Evolutionary conservation across 2,329 filamentous ascomycete genomes (phyloP).

Genomic region (Aspergillus sp.): DNA sequence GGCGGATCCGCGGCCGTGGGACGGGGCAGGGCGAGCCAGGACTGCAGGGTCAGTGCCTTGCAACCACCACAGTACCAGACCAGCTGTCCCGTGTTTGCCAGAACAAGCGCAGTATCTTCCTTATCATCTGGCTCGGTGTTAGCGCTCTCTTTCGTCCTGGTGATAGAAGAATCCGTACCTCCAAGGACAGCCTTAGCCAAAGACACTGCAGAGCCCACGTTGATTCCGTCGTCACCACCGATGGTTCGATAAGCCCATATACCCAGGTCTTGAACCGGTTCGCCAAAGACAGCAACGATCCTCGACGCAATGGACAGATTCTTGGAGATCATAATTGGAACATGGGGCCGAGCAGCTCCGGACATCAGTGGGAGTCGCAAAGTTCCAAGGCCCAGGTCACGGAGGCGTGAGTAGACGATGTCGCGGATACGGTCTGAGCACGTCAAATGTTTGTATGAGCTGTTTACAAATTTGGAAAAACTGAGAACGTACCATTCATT

Average conservation of each 20-base stretch:
- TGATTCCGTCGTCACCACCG: conserved; percentile 62
- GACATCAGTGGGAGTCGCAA: conserved; percentile 60
- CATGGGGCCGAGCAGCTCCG: conserved; percentile 51
- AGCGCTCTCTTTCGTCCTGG: conserved; percentile 2
- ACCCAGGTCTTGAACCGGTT: conserved; percentile 69
- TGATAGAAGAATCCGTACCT: conserved; percentile 28
- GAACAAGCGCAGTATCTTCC: conserved; percentile 52
- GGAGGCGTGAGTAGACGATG: conserved; percentile 62
- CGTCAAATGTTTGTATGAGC: conserved; percentile 3
- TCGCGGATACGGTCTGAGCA: conserved; percentile 52
- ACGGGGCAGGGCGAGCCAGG: conserved; percentile 60
- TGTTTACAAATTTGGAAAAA: background rate
- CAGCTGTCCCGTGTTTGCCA: conserved; percentile 75
- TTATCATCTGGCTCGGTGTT: conserved; percentile 5
- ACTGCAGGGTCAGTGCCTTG: conserved; percentile 57
- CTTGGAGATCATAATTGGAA: conserved; percentile 65
- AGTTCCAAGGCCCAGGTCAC: conserved; percentile 57
- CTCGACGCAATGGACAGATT: conserved; percentile 58
- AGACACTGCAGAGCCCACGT: conserved; percentile 67
- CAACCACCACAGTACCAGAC: conserved; percentile 68
- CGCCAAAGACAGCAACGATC: conserved; percentile 72
- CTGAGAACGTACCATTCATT: conserved; percentile 61
- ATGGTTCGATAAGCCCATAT: conserved; percentile 69
- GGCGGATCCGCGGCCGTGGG: conserved; percentile 60
- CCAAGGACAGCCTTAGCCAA: conserved; percentile 48